phyloP scores from a whole-genome alignment of 1,284 basidiomycete genomes.

The Testicularia cyperi region DNA sequence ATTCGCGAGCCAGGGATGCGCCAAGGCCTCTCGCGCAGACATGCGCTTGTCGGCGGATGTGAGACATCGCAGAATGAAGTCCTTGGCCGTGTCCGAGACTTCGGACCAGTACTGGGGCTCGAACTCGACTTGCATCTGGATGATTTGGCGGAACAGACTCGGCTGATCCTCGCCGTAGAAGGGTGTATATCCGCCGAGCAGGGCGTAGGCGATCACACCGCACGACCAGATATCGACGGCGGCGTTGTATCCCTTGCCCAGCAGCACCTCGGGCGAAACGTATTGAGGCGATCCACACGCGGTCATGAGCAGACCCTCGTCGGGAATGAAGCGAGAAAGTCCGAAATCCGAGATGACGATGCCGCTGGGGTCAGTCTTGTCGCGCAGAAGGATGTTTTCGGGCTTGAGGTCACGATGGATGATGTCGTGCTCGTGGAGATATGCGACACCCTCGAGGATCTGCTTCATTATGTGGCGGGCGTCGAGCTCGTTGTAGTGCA shows the following conservation, averaged over 20 bases:
- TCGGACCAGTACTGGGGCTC: conserved; percentile 55
- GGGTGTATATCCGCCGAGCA: conserved; percentile 59
- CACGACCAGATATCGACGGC: conserved; percentile 57
- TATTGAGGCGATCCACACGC: conserved; percentile 59
- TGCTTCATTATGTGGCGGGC: conserved; percentile 55
- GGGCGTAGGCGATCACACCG: conserved; percentile 58
- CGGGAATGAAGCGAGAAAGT: conserved; percentile 54
- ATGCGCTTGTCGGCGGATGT: conserved; percentile 51
- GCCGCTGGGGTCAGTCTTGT: conserved; percentile 42
- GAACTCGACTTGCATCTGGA: conserved; percentile 54
- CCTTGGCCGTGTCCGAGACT: conserved; percentile 51
- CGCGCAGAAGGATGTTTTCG: conserved; percentile 56
- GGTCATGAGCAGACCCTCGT: conserved; percentile 54
- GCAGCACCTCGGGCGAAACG: conserved; percentile 57
- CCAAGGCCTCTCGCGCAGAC: conserved; percentile 50
- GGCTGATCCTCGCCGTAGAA: conserved; percentile 56
- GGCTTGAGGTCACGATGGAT: conserved; percentile 59
- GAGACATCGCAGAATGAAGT: conserved; percentile 56
- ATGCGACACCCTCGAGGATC: conserved; percentile 52
- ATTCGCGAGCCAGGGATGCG: conserved; percentile 55
- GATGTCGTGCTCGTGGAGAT: conserved; percentile 55
- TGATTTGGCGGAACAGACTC: conserved; percentile 53
- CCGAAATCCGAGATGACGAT: conserved; percentile 59
- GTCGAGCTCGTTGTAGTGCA: conserved; percentile 56
- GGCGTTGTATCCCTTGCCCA: conserved; percentile 55